Conservation (phyloP, 2,329 filamentous ascomycete species). For the Pestalotiopsis sp. region DNA sequence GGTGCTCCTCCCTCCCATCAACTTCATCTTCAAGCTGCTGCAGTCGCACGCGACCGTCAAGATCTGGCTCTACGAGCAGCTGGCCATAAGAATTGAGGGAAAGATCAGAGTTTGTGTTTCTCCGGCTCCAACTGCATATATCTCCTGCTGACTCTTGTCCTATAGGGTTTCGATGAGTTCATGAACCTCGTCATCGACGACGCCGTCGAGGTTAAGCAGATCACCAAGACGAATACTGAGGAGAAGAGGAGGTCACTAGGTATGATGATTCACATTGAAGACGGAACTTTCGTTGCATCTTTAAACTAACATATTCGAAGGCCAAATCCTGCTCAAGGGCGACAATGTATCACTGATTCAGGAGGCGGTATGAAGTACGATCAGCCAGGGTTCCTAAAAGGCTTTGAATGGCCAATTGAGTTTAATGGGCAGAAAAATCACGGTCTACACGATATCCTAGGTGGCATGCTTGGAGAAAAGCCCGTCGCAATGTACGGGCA, state of each 20-base stretch:
- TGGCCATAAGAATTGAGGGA: slow-evolving; percentile 91
- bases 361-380: slow-evolving; percentile 38
- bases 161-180: slow-evolving; percentile 95
- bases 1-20: slow-evolving; percentile 66
- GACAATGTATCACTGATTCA: slow-evolving; percentile 69
- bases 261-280: slow-evolving; percentile 44
- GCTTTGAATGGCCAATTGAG: slow-evolving; percentile 1
- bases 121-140: neutral
- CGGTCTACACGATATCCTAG: neutral
- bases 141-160: slow-evolving; percentile 1
- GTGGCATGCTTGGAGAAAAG: neutral
- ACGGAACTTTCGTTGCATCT: neutral
- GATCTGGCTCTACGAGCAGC: slow-evolving; percentile 97
- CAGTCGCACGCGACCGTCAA: slow-evolving; percentile 81
- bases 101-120: slow-evolving; percentile 79
- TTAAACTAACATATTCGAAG: slow-evolving; percentile 37
- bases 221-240: slow-evolving; percentile 76
- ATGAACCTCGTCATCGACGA: slow-evolving; percentile 99
- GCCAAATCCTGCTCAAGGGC: slow-evolving; percentile 69
- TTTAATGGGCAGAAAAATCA: neutral
- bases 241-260: slow-evolving; percentile 81
- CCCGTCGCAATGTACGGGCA: neutral
- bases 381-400: slow-evolving; percentile 23
- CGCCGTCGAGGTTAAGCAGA: slow-evolving; percentile 86
- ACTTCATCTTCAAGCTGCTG: slow-evolving; percentile 93